phyloP scores from a whole-genome alignment of 768 basidiomycete genomes.

The Xerocomellus intermedius region DNA sequence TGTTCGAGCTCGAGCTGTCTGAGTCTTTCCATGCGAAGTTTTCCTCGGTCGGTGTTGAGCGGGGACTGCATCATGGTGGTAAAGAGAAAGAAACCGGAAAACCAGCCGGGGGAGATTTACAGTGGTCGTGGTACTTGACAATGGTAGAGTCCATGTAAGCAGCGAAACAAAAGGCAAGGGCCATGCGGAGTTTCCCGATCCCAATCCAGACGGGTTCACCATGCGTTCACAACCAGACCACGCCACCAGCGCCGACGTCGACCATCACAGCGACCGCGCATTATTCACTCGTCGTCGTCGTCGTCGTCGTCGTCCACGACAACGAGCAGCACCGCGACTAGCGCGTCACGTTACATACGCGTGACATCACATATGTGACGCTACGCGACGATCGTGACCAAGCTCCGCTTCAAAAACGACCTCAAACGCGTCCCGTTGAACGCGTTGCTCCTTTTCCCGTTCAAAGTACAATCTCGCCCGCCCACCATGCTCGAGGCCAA shows the following conservation, averaged over 20 bases:
- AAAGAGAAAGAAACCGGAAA: neutral
- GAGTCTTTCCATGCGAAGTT: constrained; percentile 45
- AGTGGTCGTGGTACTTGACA: neutral
- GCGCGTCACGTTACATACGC: constrained; percentile 18
- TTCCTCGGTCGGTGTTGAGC: constrained; percentile 41
- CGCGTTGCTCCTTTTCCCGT: constrained; percentile 13
- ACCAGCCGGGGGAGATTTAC: neutral
- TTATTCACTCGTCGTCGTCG: neutral
- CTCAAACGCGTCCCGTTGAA: constrained; percentile 29
- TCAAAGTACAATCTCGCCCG: constrained; percentile 3
- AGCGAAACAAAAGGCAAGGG: neutral
- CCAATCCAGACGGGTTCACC: constrained; percentile 2
- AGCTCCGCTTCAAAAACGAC: constrained; percentile 35
- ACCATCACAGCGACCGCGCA: neutral
- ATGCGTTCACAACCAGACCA: neutral
- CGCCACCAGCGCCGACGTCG: neutral
- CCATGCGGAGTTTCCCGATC: constrained; percentile 11
- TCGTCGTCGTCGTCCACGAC: neutral
- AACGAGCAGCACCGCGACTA: neutral
- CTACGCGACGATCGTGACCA: constrained; percentile 29
- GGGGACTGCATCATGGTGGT: constrained; percentile 15
- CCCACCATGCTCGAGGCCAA: constrained; percentile 84
- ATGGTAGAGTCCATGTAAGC: neutral
- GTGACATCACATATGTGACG: constrained; percentile 32
- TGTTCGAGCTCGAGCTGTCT: constrained; percentile 53